Evolutionary conservation across 257 asterid species (phyloP).

Genomic region (Salvia miltiorrhiza): DNA sequence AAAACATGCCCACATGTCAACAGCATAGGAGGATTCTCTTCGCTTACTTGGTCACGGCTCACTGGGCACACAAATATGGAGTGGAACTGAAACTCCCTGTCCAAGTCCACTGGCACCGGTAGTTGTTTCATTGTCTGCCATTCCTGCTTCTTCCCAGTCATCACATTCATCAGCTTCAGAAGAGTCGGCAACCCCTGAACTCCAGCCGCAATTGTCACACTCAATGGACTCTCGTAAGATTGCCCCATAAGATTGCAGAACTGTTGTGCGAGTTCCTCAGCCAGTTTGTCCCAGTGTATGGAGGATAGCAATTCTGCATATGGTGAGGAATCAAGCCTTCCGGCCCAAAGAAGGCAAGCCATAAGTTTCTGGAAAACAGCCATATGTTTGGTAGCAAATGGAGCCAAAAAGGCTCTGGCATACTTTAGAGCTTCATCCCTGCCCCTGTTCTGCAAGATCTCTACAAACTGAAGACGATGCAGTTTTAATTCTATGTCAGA

Average conservation of each 20-base stretch:
- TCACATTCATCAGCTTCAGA: slow-evolving; percentile 75
- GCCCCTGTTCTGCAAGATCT: slow-evolving; percentile 63
- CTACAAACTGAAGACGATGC: slow-evolving; percentile 75
- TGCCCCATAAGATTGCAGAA: slow-evolving; percentile 81
- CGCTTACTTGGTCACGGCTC: slow-evolving; percentile 85
- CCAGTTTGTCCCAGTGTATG: slow-evolving; percentile 59
- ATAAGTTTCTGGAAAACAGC: slow-evolving; percentile 78
- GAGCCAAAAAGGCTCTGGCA: slow-evolving; percentile 56
- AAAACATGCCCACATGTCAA: slow-evolving; percentile 87
- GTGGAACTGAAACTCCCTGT: slow-evolving; percentile 79
- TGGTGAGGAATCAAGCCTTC: slow-evolving; percentile 78
- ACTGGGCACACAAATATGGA: slow-evolving; percentile 88
- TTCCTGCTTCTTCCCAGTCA: slow-evolving; percentile 76
- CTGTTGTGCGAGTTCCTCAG: slow-evolving; percentile 65
- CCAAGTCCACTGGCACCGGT: slow-evolving; percentile 87
- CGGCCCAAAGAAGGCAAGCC: slow-evolving; percentile 76
- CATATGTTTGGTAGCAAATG: slow-evolving; percentile 62
- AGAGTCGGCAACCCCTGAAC: slow-evolving; percentile 84
- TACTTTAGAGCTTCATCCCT: slow-evolving; percentile 72
- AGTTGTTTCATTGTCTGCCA: slow-evolving; percentile 91
- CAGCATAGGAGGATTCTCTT: slow-evolving; percentile 91
- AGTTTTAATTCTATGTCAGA: slow-evolving; percentile 82
- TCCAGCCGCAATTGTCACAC: slow-evolving; percentile 78
- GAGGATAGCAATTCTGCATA: slow-evolving; percentile 68
- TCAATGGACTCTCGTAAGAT: slow-evolving; percentile 69